Evolutionary conservation across 108 stramenopile genomes (phyloP), one percentile per base, ranked within the genome.

Genomic region (Cyclotella distinguenda): DNA sequence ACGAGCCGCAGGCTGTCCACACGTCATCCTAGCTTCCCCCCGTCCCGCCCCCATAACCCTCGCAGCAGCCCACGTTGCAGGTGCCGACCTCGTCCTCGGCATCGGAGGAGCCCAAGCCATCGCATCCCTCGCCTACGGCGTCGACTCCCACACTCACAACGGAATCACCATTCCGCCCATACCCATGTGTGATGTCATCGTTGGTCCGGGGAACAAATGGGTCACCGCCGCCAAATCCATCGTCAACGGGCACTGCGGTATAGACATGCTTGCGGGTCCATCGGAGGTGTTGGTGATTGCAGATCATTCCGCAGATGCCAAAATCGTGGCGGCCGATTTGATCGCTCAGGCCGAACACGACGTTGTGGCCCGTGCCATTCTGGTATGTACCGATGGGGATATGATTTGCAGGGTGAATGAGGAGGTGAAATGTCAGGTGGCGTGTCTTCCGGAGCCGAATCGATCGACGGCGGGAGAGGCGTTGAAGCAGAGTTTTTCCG

Each of bases 281-380:
- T 90, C 90, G 18, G 99, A 99, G 74, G 97, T 97, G 5, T 76
- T 99, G 64, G 99, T 97, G 6, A 93, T 98, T 72, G 95, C 94
- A 34, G 99, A 99, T 77, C 75, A 81, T 6, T 91, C 91, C 0
- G 97, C 97, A 21, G 80, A 96, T 74, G 68, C 93, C 3, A 84
- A 81, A 27, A 78, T 95, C n/a, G 93, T 99, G 0, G 98, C 98
- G 1, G 95, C 98, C 3, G 98, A 99, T 79, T 78, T 99, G 53
- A 94, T 99, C 53, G 98, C 97, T 0, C 98, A 99, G 89, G 97
- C 97, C 19, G 99, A 98, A 73, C 99, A 99, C 67, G 99, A 99
- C 73, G 86, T 96, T 16, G 98, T 98, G 32, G 98, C 98, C 5
- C 76, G 97, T 25, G 96, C 96, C 10, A 95, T 99, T 59, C 76